Percentiles rank a stretch among this genome's conserved stretches.
These are phyloP conservation scores for Rhizophora mangle DNA, from an alignment of 345 rosid species.

Conservation along the genomic window DNA sequence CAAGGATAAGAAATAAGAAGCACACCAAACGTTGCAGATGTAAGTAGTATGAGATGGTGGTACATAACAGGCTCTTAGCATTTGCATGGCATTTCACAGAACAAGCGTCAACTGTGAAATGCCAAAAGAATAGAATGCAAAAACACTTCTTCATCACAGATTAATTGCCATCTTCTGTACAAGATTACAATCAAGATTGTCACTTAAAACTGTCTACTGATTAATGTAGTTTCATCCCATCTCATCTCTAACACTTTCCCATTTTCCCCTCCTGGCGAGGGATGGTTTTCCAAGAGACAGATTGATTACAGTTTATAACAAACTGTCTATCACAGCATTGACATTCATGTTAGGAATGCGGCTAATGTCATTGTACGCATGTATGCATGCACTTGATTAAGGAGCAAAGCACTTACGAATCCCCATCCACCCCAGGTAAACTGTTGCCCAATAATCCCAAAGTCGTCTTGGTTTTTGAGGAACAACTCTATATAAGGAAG, in stretches of 20 bases:
- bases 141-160: no score
- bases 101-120: not conserved
- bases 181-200: not conserved
- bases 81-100: not conserved
- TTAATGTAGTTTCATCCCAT: not conserved
- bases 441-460: constrained; percentile 68
- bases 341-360: not conserved
- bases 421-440: constrained; percentile 93
- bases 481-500: constrained; percentile 73
- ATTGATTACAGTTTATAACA: not conserved
- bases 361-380: not conserved
- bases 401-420: constrained; percentile 60
- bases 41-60: not conserved
- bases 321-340: not conserved
- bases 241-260: not conserved
- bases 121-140: not conserved
- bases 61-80: not conserved
- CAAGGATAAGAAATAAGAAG: not conserved
- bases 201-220: not conserved
- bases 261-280: not conserved
- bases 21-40: not conserved
- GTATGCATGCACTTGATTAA: constrained; percentile 11
- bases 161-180: no score
- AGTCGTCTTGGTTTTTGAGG: constrained; percentile 46
- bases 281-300: not conserved